A percentile compares a stretch with the other conserved stretches of the same genome.
Evolutionary conservation across 2,329 filamentous ascomycete genomes (phyloP).

Genomic region (Xylaria multiplex): DNA sequence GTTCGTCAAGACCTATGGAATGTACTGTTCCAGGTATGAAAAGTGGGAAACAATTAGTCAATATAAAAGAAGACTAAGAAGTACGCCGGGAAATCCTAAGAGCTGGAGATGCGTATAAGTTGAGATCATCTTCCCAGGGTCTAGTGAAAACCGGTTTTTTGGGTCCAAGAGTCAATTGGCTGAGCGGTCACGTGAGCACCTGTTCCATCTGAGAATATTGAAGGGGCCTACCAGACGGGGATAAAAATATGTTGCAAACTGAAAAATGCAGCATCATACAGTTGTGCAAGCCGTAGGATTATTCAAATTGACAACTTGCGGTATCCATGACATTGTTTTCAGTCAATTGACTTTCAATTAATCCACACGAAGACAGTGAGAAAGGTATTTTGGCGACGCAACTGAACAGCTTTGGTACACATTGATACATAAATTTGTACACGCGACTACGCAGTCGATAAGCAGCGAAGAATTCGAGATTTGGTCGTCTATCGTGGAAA

Average conservation of each 20-base stretch:
- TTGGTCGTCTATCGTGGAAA: constrained; percentile 62
- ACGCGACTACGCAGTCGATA: constrained; percentile 36
- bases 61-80: neutral
- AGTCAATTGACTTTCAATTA: constrained; percentile 10
- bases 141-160: constrained; percentile 45
- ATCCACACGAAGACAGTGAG: neutral
- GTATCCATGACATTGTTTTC: neutral
- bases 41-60: constrained; percentile 5
- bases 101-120: constrained; percentile 34
- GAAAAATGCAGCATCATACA: neutral
- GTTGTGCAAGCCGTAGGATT: neutral
- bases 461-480: constrained; percentile 29
- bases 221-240: neutral
- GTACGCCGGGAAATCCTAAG: neutral
- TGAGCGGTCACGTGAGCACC: constrained; percentile 44
- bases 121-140: constrained; percentile 27
- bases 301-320: neutral
- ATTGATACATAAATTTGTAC: constrained; percentile 47
- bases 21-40: neutral
- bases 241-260: neutral
- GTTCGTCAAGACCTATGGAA: neutral
- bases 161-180: constrained; percentile 33
- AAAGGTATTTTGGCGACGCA: constrained; percentile 17
- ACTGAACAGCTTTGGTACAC: constrained; percentile 27
- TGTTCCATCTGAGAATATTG: neutral